Evolutionary conservation across 2,329 filamentous ascomycete species (phyloP).

Genomic region (Pestalotiopsis sp.): DNA sequence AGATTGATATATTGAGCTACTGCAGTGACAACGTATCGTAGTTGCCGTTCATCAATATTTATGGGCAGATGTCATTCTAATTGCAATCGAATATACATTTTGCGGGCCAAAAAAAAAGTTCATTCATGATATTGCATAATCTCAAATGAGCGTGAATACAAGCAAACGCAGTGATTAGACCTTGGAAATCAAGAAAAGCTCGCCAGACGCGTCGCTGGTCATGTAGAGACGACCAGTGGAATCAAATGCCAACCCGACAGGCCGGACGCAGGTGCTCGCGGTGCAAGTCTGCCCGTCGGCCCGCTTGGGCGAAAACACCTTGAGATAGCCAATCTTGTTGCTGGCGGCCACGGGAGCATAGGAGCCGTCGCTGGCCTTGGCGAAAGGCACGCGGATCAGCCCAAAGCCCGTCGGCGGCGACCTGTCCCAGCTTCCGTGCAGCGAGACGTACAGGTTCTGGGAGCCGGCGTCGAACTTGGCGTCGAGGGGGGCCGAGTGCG

Average conservation of each 20-base stretch:
- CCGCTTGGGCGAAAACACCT: constrained; percentile 50
- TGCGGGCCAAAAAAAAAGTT: too few relatives aligned
- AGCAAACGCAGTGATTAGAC: not conserved
- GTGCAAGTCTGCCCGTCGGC: constrained; percentile 37
- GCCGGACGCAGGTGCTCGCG: constrained; percentile 49
- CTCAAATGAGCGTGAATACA: too few relatives aligned
- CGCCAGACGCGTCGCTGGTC: constrained; percentile 53
- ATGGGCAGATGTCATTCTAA: too few relatives aligned
- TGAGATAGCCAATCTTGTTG: constrained; percentile 40
- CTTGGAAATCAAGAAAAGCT: constrained; percentile 32
- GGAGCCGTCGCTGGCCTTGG: constrained; percentile 24
- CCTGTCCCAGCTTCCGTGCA: constrained; percentile 59
- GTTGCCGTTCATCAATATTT: too few relatives aligned
- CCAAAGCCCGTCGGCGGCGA: constrained; percentile 36
- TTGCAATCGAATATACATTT: too few relatives aligned
- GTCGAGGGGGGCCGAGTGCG: constrained; percentile 65
- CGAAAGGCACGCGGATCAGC: constrained; percentile 35
- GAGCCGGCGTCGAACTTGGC: constrained; percentile 60
- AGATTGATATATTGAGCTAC: too few relatives aligned
- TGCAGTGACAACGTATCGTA: too few relatives aligned
- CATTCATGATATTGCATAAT: too few relatives aligned
- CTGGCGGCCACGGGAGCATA: constrained; percentile 28
- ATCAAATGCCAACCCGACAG: constrained; percentile 46
- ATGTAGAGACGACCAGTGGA: constrained; percentile 50
- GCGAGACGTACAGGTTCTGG: constrained; percentile 57